Evolutionary conservation across 768 basidiomycete genomes (phyloP).

Genomic region (Termitomyces sp.): DNA sequence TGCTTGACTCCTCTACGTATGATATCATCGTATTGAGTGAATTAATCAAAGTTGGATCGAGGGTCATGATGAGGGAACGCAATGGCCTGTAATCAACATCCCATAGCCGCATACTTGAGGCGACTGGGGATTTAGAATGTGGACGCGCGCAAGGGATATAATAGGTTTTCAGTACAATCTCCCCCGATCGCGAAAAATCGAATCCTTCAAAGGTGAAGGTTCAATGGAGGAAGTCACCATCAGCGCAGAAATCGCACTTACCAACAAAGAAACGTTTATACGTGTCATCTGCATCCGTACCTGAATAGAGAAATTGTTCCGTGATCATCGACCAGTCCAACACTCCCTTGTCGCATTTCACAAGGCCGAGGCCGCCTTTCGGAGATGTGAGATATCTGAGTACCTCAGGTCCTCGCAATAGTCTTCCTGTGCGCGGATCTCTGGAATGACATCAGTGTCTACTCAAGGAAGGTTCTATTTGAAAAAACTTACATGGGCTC

Average conservation of each 20-base stretch:
- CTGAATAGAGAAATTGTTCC: slow-evolving; percentile 21
- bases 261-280: slow-evolving; percentile 26
- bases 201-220: slow-evolving; percentile 16
- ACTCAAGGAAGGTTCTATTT: not conserved
- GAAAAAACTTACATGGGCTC: slow-evolving; percentile 23
- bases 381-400: slow-evolving; percentile 22
- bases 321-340: slow-evolving; percentile 23
- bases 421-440: slow-evolving; percentile 20
- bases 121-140: not conserved
- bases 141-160: slow-evolving; percentile 19
- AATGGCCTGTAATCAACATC: slow-evolving; percentile 19
- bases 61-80: slow-evolving; percentile 14
- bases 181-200: slow-evolving; percentile 21
- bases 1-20: slow-evolving; percentile 19
- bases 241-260: slow-evolving; percentile 7
- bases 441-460: slow-evolving; percentile 12
- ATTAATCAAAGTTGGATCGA: slow-evolving; percentile 18
- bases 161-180: slow-evolving; percentile 24
- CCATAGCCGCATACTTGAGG: slow-evolving; percentile 14
- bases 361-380: slow-evolving; percentile 22
- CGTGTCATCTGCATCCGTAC: slow-evolving; percentile 1
- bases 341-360: slow-evolving; percentile 15
- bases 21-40: slow-evolving; percentile 21
- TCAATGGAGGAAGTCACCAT: not conserved
- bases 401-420: slow-evolving; percentile 19